Percentiles rank a stretch among this genome's conserved stretches.
These are phyloP conservation scores for Diddensiella transvaalensis DNA, from an alignment of 805 yeast species.

Conservation along the genomic window DNA sequence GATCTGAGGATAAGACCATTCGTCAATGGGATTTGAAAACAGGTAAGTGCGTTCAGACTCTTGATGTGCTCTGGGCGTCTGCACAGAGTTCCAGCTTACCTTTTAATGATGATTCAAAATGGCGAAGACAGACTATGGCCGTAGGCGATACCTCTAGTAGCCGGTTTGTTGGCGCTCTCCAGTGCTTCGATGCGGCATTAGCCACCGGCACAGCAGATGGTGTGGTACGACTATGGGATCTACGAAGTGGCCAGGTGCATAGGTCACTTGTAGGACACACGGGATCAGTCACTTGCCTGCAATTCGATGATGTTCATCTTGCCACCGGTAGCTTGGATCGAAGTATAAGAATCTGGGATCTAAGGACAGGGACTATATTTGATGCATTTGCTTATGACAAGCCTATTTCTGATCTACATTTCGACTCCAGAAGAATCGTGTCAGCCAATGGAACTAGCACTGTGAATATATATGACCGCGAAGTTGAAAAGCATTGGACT, in stretches of 20 bases:
- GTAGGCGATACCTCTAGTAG: not conserved
- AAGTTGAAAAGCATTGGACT: constrained; percentile 49
- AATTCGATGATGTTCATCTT: constrained; percentile 62
- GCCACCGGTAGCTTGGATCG: constrained; percentile 63
- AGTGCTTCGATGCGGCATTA: constrained; percentile 69
- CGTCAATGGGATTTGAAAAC: constrained; percentile 71
- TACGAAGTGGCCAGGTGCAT: constrained; percentile 64
- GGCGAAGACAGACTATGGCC: constrained; percentile 10
- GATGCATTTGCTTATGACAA: constrained; percentile 61
- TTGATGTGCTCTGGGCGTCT: constrained; percentile 64
- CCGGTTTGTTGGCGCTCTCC: constrained; percentile 59
- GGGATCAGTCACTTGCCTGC: constrained; percentile 61
- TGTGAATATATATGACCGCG: constrained; percentile 57
- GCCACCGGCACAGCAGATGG: constrained; percentile 81
- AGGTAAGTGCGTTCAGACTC: constrained; percentile 65
- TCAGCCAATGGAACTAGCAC: constrained; percentile 47
- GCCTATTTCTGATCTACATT: constrained; percentile 53
- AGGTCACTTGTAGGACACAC: constrained; percentile 64
- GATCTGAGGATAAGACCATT: constrained; percentile 67
- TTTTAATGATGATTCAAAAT: constrained; percentile 10
- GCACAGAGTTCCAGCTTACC: constrained; percentile 28
- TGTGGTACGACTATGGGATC: constrained; percentile 69
- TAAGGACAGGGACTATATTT: constrained; percentile 59
- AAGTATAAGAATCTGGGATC: constrained; percentile 68
- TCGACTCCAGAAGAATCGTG: constrained; percentile 56